phyloP scores from a whole-genome alignment of 305 asterid genomes.

The Rubia peregrina region DNA sequence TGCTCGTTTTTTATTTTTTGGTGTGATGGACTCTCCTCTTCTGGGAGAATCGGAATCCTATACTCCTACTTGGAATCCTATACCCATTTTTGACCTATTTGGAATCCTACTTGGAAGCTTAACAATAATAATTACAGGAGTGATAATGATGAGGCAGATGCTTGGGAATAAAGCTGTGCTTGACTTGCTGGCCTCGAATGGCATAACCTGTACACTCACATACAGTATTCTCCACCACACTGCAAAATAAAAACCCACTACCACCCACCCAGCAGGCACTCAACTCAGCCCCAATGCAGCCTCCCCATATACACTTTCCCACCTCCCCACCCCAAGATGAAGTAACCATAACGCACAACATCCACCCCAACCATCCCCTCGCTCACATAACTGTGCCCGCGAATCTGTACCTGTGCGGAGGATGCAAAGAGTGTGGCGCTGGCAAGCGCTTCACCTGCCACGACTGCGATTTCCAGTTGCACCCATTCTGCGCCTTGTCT shows the following conservation, averaged over 20 bases:
- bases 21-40: no score
- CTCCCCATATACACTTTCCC: conserved; percentile 14
- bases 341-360: conserved; percentile 34
- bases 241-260: no score
- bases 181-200: conserved; percentile 7
- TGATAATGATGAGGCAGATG: no score
- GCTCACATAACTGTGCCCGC: conserved; percentile 32
- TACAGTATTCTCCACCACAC: background rate
- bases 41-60: no score
- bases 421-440: conserved; percentile 81
- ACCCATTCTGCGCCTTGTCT: conserved; percentile 58
- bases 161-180: background rate
- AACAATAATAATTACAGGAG: no score
- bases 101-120: no score
- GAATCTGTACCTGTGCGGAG: conserved; percentile 53
- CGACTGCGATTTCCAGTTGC: conserved; percentile 75
- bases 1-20: no score
- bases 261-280: no score
- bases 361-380: conserved; percentile 67
- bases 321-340: conserved; percentile 16
- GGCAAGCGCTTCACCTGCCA: conserved; percentile 65
- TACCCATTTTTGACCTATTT: no score
- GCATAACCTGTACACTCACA: conserved; percentile 8
- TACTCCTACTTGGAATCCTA: no score
- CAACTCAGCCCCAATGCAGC: no score